These are phyloP conservation scores for Eurotiales sp. DNA, from an alignment of 2,329 filamentous ascomycete genomes.

Conservation along the genomic window DNA sequence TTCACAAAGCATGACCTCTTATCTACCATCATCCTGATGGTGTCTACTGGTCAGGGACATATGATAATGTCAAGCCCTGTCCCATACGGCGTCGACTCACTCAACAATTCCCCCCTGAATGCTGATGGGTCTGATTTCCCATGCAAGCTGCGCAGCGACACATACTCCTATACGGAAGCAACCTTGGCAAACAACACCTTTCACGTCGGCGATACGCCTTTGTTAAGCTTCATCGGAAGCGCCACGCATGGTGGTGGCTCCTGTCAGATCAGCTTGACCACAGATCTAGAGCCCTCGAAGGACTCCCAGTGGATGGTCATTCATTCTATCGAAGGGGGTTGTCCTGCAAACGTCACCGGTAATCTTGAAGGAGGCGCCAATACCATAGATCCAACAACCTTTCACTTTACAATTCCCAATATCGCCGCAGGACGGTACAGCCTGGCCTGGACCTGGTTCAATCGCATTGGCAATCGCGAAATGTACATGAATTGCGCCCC, in stretches of 20 bases:
- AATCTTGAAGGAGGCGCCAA: slow-evolving; percentile 53
- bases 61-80: slow-evolving; percentile 67
- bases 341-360: slow-evolving; percentile 60
- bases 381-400: slow-evolving; percentile 50
- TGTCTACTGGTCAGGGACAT: slow-evolving; percentile 64
- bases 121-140: slow-evolving; percentile 67
- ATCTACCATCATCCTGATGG: slow-evolving; percentile 48
- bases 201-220: slow-evolving; percentile 58
- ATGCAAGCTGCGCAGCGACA: slow-evolving; percentile 62
- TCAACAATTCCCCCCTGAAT: slow-evolving; percentile 63
- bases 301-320: slow-evolving; percentile 81
- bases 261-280: slow-evolving; percentile 84
- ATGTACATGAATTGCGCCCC: slow-evolving; percentile 98
- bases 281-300: slow-evolving; percentile 65
- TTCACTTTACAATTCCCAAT: slow-evolving; percentile 67
- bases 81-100: slow-evolving; percentile 53
- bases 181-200: slow-evolving; percentile 52
- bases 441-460: slow-evolving; percentile 93
- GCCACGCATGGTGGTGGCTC: slow-evolving; percentile 88
- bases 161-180: slow-evolving; percentile 3
- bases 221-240: slow-evolving; percentile 63
- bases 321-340: slow-evolving; percentile 81
- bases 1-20: slow-evolving; percentile 10
- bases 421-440: slow-evolving; percentile 73
- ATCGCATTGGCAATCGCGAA: slow-evolving; percentile 86